Evolutionary conservation across 192 early-diverging fungal genomes (phyloP), one percentile per base, ranked within the genome.

Genomic region (Diversispora eburnea): DNA sequence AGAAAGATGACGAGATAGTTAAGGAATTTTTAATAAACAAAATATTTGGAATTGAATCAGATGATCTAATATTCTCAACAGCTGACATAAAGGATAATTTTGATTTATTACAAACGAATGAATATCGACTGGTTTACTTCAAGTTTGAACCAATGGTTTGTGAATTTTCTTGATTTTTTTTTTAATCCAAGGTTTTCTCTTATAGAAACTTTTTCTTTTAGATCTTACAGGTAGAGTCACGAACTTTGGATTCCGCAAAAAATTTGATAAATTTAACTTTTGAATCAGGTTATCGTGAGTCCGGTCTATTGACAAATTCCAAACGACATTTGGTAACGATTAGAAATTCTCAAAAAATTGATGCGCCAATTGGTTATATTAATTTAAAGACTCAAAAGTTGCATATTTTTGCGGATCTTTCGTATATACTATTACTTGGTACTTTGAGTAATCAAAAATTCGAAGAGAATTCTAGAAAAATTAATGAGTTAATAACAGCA

Each of bases 101-200:
- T 56, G 67, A 73, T 9, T 56, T 15, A 17, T 64, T 9, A 47
- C 20, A 64, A 51, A 51, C 10, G 20, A 62, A 33, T 62, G 48
- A 75, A 5, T 20, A 71, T 57, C 81, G 78, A 25, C 10, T 86
- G 7, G 74, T 83, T 10, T 82, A 81, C 58, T 86, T 83, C 74
- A 86, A 86, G 61, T 86, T 86, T 67, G 84, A 86, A 42, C 83
- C 85, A 8, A 77, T 86, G 78, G 84, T 85, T 82, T 41, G 43
- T 42, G n/a, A 45, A 42, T 5, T 58, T 39, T 41, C 22, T 47
- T 51, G 8, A 6, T 42, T 33, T 63, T 66, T 22, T 19, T 56
- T 22, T 57, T 49, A 22, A 22, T 48, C 51, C 9, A 42, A 8
- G 20, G 45, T 42, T 20, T 56, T 74, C 22, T 74, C 57, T 17